phyloP scores from a whole-genome alignment of 345 rosid genomes.

The Brassica rapa region DNA sequence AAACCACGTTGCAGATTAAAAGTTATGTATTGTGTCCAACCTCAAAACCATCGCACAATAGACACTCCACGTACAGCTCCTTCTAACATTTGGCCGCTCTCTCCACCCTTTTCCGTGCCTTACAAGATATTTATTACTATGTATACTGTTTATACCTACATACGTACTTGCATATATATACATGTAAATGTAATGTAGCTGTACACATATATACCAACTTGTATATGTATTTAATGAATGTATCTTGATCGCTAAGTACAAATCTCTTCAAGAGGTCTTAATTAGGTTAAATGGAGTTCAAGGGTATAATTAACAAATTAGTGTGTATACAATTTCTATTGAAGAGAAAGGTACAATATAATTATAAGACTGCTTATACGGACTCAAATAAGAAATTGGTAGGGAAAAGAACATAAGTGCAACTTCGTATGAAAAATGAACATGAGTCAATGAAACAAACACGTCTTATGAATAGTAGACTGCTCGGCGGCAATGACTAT shows the following conservation, averaged over 20 bases:
- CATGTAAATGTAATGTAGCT: constrained; percentile 14
- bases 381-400: background rate
- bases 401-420: background rate
- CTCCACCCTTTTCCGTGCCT: constrained; percentile 14
- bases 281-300: background rate
- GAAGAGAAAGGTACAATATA: background rate
- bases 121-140: constrained; percentile 25
- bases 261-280: background rate
- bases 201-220: constrained; percentile 23
- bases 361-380: background rate
- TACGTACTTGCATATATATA: constrained; percentile 17
- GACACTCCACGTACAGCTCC: constrained; percentile 35
- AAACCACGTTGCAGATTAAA: constrained; percentile 40
- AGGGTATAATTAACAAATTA: background rate
- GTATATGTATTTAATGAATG: constrained; percentile 29
- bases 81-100: constrained; percentile 32
- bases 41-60: constrained; percentile 13
- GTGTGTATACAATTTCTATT: background rate
- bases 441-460: constrained; percentile 21
- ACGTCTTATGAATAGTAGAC: constrained; percentile 31
- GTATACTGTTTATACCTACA: constrained; percentile 23
- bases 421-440: background rate
- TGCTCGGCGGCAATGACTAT: constrained; percentile 9
- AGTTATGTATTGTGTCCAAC: constrained; percentile 18
- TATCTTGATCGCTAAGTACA: background rate